These are phyloP conservation scores for Puccinia hordei DNA, from an alignment of 1,284 basidiomycete species.

Conservation along the genomic window DNA sequence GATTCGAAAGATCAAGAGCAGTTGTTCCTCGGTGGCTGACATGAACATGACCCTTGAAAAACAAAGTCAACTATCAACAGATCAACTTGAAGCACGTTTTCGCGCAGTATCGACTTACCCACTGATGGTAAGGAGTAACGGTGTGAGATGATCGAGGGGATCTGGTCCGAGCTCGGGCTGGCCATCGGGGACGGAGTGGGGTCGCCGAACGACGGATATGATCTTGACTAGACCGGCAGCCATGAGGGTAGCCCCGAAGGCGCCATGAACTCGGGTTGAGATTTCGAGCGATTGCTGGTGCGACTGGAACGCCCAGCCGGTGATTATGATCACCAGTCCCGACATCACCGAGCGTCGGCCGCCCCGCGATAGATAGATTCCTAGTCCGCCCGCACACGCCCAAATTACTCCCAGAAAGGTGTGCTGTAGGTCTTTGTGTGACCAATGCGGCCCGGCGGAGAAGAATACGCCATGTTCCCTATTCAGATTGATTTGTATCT, in stretches of 20 bases:
- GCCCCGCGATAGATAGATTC: constrained; percentile 79
- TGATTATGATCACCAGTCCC: constrained; percentile 82
- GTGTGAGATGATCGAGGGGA: neutral
- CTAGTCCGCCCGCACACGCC: constrained; percentile 88
- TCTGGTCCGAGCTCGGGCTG: neutral
- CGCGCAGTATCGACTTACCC: constrained; percentile 37
- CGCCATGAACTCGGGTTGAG: constrained; percentile 70
- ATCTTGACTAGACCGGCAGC: constrained; percentile 78
- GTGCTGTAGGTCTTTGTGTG: constrained; percentile 91
- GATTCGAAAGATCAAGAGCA: constrained; percentile 66
- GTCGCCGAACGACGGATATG: constrained; percentile 72
- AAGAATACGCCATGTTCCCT: constrained; percentile 38
- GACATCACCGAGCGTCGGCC: constrained; percentile 84
- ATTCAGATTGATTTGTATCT: constrained; percentile 51
- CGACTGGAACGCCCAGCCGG: constrained; percentile 92
- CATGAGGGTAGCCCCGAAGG: constrained; percentile 84
- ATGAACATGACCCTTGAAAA: constrained; percentile 73
- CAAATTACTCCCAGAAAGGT: constrained; percentile 68
- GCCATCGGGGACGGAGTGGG: constrained; percentile 66
- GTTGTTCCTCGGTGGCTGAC: constrained; percentile 86
- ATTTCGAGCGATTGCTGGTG: constrained; percentile 73
- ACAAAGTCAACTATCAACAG: constrained; percentile 42
- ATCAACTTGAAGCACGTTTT: constrained; percentile 5
- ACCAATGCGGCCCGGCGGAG: constrained; percentile 69
- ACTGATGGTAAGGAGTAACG: constrained; percentile 5